These are phyloP conservation scores for Dipteronia dyeriana DNA, from an alignment of 345 rosid species.

Conservation along the genomic window DNA sequence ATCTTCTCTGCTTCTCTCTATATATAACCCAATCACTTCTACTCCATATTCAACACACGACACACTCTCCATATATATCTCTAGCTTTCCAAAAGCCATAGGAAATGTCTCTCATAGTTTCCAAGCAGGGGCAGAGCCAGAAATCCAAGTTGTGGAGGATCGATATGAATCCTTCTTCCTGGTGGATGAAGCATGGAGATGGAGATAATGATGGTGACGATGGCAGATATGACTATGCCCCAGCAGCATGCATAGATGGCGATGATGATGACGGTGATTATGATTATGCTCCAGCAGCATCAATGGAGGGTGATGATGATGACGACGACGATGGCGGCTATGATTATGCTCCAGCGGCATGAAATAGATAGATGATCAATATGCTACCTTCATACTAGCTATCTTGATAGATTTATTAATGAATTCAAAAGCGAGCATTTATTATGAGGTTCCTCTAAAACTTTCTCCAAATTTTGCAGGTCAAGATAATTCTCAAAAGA, in stretches of 20 bases:
- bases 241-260: slow-evolving; percentile 18
- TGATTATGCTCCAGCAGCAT: slow-evolving; percentile 31
- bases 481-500: neutral
- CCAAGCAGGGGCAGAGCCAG: slow-evolving; percentile 1
- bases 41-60: neutral
- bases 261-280: slow-evolving; percentile 7
- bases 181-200: slow-evolving; percentile 14
- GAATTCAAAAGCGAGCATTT: neutral
- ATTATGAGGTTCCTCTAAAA: too few relatives aligned
- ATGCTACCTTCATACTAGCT: neutral
- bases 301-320: slow-evolving; percentile 18
- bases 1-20: neutral
- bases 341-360: slow-evolving; percentile 35
- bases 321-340: slow-evolving; percentile 10
- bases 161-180: neutral
- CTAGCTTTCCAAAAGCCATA: too few relatives aligned
- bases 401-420: neutral
- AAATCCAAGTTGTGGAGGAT: too few relatives aligned
- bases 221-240: slow-evolving; percentile 10
- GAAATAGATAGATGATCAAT: neutral
- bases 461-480: slow-evolving; percentile 2
- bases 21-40: slow-evolving; percentile 9
- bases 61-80: neutral
- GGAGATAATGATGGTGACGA: slow-evolving; percentile 3
- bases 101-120: slow-evolving; percentile 16